A percentile compares a stretch with the other conserved stretches of the same genome.
These are phyloP conservation scores for Avena insularis DNA, from an alignment of 176 grass and related monocot genomes.

Conservation along the genomic window DNA sequence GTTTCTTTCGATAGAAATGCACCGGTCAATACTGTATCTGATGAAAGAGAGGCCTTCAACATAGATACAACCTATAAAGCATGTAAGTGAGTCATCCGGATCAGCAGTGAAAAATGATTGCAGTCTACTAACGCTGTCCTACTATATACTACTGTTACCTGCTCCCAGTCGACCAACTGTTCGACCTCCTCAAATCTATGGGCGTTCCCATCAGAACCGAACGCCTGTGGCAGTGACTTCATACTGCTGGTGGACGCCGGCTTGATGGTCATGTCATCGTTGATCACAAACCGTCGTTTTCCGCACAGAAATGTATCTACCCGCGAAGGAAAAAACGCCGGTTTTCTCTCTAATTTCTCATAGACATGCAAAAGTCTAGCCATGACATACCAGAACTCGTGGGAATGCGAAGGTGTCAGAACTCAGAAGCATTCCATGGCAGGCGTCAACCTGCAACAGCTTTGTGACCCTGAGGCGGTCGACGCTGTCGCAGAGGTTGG, in stretches of 20 bases:
- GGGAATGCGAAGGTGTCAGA: neutral
- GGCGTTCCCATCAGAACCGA: neutral
- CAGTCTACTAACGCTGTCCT: too few species aligned
- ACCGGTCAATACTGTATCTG: neutral
- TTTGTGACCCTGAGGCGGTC: neutral
- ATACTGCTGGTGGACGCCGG: neutral
- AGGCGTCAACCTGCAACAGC: neutral
- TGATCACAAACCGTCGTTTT: neutral
- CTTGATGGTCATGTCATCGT: neutral
- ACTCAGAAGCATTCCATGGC: slow-evolving; percentile 14
- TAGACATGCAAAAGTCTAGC: neutral
- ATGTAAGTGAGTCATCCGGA: too few species aligned
- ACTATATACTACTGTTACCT: too few species aligned
- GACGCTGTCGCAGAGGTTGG: slow-evolving; percentile 1
- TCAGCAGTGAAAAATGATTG: too few species aligned
- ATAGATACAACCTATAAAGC: neutral
- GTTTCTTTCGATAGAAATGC: neutral
- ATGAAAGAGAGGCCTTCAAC: slow-evolving; percentile 2
- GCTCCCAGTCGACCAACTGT: neutral
- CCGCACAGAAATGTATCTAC: neutral
- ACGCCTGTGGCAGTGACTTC: neutral
- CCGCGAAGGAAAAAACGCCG: too few species aligned
- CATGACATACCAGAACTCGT: slow-evolving; percentile 1
- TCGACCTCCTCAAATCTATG: neutral
- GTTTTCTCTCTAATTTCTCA: neutral